Conservation (phyloP, 768 basidiomycete species). For the Leccinum ochraceum region DNA sequence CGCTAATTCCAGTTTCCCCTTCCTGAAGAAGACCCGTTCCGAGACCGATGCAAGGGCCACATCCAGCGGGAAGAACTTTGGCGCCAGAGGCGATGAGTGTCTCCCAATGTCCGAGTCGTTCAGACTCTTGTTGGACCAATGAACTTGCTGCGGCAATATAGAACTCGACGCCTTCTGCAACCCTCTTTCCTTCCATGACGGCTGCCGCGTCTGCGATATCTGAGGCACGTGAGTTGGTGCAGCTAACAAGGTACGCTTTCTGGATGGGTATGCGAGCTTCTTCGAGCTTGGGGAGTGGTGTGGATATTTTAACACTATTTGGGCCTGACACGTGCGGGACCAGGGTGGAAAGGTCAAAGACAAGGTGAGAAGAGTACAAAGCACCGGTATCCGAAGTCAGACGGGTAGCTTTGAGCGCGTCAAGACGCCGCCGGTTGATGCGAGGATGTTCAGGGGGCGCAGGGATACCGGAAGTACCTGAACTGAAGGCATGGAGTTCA, state of each 20-base stretch:
- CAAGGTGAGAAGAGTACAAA: slow-evolving; percentile 81
- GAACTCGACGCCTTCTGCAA: slow-evolving; percentile 91
- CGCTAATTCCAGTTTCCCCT: slow-evolving; percentile 94
- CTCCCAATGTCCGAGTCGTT: slow-evolving; percentile 85
- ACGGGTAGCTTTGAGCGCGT: slow-evolving; percentile 55
- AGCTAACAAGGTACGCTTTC: slow-evolving; percentile 98
- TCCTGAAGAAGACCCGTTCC: slow-evolving; percentile 92
- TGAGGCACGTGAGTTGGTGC: slow-evolving; percentile 95
- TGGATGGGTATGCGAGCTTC: slow-evolving; percentile 76
- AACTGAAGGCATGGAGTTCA: slow-evolving; percentile 74
- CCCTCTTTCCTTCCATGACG: slow-evolving; percentile 78
- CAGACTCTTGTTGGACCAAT: slow-evolving; percentile 87
- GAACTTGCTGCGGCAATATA: slow-evolving; percentile 97
- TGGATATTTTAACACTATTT: slow-evolving; percentile 97
- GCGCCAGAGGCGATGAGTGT: slow-evolving; percentile 85
- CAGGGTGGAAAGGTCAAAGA: slow-evolving; percentile 90
- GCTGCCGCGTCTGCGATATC: slow-evolving; percentile 91
- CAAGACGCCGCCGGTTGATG: slow-evolving; percentile 72
- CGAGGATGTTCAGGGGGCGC: slow-evolving; percentile 82
- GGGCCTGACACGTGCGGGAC: slow-evolving; percentile 97
- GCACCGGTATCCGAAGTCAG: slow-evolving; percentile 75
- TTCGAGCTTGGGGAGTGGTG: slow-evolving; percentile 83
- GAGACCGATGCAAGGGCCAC: slow-evolving; percentile 97
- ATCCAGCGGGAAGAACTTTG: slow-evolving; percentile 90
- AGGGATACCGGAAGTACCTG: slow-evolving; percentile 50